Conservation (phyloP, 1,284 basidiomycete genomes). For the Trametes hirsuta region DNA sequence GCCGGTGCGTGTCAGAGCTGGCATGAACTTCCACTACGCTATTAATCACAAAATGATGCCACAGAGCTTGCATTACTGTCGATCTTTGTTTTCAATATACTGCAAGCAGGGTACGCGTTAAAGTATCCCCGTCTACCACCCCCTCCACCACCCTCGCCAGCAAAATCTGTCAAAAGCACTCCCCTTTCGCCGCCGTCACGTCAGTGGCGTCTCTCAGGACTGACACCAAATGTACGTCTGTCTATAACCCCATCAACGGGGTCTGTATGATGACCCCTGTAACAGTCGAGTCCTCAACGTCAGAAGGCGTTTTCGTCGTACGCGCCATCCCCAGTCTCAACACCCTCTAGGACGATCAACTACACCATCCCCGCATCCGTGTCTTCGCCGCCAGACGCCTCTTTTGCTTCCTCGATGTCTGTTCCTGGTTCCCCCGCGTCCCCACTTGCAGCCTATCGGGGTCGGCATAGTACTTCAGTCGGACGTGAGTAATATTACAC, state of each 20-base stretch:
- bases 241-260: neutral
- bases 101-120: conserved; percentile 55
- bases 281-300: conserved; percentile 52
- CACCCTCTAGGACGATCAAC: conserved; percentile 44
- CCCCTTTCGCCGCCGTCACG: conserved; percentile 42
- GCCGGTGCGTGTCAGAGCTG: conserved; percentile 25
- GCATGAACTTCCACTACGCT: no score
- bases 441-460: conserved; percentile 29
- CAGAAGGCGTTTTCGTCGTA: conserved; percentile 59
- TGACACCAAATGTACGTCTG: conserved; percentile 51
- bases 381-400: conserved; percentile 22
- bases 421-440: conserved; percentile 24
- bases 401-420: conserved; percentile 26
- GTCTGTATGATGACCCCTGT: neutral
- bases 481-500: conserved; percentile 22
- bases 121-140: conserved; percentile 53
- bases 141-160: conserved; percentile 41
- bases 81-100: conserved; percentile 51
- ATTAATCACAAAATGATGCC: neutral
- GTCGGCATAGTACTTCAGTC: conserved; percentile 23
- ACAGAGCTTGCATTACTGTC: conserved; percentile 48
- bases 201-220: conserved; percentile 37
- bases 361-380: conserved; percentile 27
- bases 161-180: conserved; percentile 39
- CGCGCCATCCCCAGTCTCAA: conserved; percentile 52